phyloP scores from a whole-genome alignment of 345 rosid genomes.

The Dovyalis caffra region DNA sequence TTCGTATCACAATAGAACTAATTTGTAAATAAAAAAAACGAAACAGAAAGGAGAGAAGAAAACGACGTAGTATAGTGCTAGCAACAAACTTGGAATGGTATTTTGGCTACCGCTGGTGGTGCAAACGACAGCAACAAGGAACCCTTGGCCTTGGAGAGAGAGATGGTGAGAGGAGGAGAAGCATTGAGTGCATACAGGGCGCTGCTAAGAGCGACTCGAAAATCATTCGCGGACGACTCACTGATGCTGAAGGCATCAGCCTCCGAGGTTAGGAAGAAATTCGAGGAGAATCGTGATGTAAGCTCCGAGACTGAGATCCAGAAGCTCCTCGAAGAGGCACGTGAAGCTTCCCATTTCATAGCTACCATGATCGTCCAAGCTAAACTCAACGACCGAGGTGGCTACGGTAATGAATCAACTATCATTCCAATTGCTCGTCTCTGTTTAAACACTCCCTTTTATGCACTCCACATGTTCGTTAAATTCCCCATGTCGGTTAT shows the following conservation, averaged over 20 bases:
- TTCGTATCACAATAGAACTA: too few species aligned
- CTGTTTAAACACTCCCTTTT: too few species aligned
- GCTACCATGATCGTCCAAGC: constrained; percentile 96
- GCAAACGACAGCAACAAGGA: not conserved
- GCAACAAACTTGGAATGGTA: not conserved
- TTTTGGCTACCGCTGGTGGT: not conserved
- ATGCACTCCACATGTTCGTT: constrained; percentile 17
- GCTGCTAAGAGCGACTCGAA: constrained; percentile 65
- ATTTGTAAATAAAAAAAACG: too few species aligned
- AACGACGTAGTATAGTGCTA: not conserved
- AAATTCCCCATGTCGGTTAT: not conserved
- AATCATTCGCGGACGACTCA: constrained; percentile 60
- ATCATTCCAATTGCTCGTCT: not conserved
- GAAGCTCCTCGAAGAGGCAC: constrained; percentile 76
- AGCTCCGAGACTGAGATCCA: constrained; percentile 58
- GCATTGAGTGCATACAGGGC: constrained; percentile 55
- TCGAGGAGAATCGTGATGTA: constrained; percentile 75
- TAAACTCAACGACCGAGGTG: constrained; percentile 80
- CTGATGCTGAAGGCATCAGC: constrained; percentile 74
- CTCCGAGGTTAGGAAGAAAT: constrained; percentile 38
- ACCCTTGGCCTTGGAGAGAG: not conserved
- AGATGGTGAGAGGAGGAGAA: constrained; percentile 16
- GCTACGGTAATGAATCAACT: constrained; percentile 48
- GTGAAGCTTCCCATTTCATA: constrained; percentile 73
- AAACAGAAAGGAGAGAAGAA: not conserved